Evolutionary conservation across 768 basidiomycete genomes (phyloP).

Genomic region (Dioszegia crocea): DNA sequence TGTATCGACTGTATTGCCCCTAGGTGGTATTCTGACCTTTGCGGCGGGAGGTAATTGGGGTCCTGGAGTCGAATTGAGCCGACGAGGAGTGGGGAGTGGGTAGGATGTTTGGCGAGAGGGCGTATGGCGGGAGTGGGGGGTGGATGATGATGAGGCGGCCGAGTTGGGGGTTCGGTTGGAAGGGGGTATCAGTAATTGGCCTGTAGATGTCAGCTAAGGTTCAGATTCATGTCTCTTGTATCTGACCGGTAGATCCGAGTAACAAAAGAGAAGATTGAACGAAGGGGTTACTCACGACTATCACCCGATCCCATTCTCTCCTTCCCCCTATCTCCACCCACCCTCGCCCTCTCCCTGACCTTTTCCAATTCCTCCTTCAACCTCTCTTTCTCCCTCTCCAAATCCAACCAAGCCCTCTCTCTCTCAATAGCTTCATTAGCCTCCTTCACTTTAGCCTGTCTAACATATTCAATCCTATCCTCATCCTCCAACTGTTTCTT

Average conservation of each 20-base stretch:
- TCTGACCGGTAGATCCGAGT: no score
- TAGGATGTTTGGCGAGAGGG: not conserved
- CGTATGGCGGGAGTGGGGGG: not conserved
- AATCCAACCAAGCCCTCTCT: slow-evolving; percentile 1
- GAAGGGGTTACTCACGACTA: slow-evolving; percentile 15
- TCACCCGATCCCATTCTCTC: slow-evolving; percentile 2
- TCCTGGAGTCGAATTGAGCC: not conserved
- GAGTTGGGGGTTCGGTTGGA: slow-evolving; percentile 9
- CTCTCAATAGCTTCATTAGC: slow-evolving; percentile 30
- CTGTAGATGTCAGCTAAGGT: no score
- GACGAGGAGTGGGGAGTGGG: slow-evolving; percentile 1
- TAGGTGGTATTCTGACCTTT: not conserved
- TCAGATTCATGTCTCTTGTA: no score
- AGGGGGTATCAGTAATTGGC: slow-evolving; percentile 14
- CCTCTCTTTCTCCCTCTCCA: slow-evolving; percentile 13
- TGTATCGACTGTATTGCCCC: not conserved
- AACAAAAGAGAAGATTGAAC: no score
- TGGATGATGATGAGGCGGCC: not conserved
- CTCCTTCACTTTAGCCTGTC: slow-evolving; percentile 23
- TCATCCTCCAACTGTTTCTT: slow-evolving; percentile 28
- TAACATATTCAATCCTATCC: slow-evolving; percentile 15
- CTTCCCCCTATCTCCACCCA: not conserved
- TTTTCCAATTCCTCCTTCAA: not conserved
- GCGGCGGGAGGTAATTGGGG: not conserved
- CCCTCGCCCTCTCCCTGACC: not conserved